These are phyloP conservation scores for Saccharum spontaneum DNA, from an alignment of 176 grass and related monocot species.

Conservation along the genomic window DNA sequence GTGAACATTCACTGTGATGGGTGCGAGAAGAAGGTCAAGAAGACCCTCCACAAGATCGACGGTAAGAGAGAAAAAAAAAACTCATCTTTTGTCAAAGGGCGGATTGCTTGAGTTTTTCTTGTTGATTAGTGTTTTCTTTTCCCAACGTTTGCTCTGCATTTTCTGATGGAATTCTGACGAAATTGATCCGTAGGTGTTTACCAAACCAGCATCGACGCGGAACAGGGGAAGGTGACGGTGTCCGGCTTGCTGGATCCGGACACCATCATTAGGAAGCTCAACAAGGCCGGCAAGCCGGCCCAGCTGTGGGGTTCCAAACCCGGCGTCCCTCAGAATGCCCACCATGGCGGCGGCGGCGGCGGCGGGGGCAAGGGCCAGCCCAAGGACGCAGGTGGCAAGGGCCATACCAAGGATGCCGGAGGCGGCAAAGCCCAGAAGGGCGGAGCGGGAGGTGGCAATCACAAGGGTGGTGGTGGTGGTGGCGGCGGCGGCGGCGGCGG, in stretches of 20 bases:
- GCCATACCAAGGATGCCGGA: not conserved
- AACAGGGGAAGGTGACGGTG: conserved; percentile 61
- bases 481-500: too few relatives aligned
- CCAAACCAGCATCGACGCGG: conserved; percentile 43
- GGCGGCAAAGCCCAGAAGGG: not conserved
- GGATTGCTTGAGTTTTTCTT: not conserved
- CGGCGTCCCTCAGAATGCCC: conserved; percentile 33
- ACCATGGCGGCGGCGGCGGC: conserved; percentile 3
- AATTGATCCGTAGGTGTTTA: conserved; percentile 47
- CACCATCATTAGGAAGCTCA: conserved; percentile 62
- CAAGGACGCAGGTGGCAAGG: conserved; percentile 25
- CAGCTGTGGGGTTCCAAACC: conserved; percentile 51
- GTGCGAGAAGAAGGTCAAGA: conserved; percentile 71
- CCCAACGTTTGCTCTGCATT: not conserved
- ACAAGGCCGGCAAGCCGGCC: conserved; percentile 59
- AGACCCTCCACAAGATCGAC: conserved; percentile 64
- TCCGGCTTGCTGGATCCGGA: conserved; percentile 50
- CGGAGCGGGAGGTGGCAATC: not conserved
- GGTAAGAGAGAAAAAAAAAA: not conserved
- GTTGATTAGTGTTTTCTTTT: not conserved
- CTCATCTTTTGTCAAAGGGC: not conserved
- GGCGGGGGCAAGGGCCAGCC: conserved; percentile 14
- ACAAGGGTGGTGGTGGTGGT: not conserved
- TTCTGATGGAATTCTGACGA: too few relatives aligned
- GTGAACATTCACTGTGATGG: conserved; percentile 69